A percentile compares a stretch with the other conserved stretches of the same genome.
Conservation (phyloP, 2,329 filamentous ascomycete genomes). For the Colletotrichum ledebouriae region DNA sequence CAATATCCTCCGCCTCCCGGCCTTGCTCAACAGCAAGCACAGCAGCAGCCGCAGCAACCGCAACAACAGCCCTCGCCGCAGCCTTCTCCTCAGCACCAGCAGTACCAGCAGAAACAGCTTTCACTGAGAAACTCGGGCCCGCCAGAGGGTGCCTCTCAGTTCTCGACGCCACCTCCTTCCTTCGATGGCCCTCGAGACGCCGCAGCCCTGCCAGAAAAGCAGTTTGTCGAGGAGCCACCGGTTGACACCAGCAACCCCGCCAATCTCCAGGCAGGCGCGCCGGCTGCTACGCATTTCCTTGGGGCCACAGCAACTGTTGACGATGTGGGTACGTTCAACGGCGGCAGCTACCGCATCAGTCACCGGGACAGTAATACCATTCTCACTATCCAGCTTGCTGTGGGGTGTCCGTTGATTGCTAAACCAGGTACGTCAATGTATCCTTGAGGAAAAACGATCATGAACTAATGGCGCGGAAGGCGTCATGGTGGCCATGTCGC, state of each 20-base stretch:
- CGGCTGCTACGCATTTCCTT: conserved; percentile 68
- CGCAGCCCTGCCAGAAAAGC: conserved; percentile 48
- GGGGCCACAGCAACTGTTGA: conserved; percentile 76
- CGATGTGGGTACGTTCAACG: conserved; percentile 97
- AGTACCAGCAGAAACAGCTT: conserved; percentile 46
- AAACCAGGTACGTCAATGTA: conserved; percentile 73
- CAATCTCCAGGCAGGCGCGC: conserved; percentile 56
- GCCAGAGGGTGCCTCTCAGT: conserved; percentile 45
- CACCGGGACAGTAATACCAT: conserved; percentile 93
- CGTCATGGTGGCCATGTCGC: conserved; percentile 95
- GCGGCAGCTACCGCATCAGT: conserved; percentile 92
- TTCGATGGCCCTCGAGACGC: conserved; percentile 48
- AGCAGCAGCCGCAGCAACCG: conserved; percentile 47
- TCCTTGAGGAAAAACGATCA: neutral
- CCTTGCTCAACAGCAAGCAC: conserved; percentile 46
- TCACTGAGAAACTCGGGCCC: conserved; percentile 37
- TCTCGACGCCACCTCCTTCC: conserved; percentile 48
- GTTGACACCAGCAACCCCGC: conserved; percentile 49
- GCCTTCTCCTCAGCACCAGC: conserved; percentile 45
- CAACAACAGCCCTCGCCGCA: conserved; percentile 48
- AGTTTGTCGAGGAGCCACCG: conserved; percentile 44
- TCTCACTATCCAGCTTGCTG: conserved; percentile 88
- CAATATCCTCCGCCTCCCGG: conserved; percentile 50
- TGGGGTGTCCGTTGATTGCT: conserved; percentile 84
- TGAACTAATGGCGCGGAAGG: conserved; percentile 59